These are phyloP conservation scores for Pseudevernia furfuracea DNA, from an alignment of 495 filamentous ascomycete species.

Conservation along the genomic window DNA sequence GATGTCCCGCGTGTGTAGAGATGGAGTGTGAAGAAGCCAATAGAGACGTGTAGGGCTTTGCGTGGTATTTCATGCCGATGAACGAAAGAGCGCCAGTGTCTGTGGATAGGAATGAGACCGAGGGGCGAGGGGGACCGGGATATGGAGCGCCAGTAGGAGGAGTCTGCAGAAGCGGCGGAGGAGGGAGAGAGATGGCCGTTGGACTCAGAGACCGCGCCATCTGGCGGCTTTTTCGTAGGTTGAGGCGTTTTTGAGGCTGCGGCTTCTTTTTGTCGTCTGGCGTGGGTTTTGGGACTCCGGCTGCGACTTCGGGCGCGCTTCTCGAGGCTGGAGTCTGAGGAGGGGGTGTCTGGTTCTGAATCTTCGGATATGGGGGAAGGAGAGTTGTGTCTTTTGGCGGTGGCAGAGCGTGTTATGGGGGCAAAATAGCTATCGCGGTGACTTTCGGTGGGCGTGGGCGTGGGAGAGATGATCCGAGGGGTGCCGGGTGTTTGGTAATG, in stretches of 20 bases:
- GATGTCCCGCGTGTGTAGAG: constrained; percentile 74
- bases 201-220: constrained; percentile 32
- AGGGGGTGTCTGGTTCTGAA: constrained; percentile 32
- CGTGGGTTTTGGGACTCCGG: constrained; percentile 33
- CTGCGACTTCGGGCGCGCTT: constrained; percentile 40
- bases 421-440: constrained; percentile 49
- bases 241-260: constrained; percentile 27
- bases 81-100: constrained; percentile 43
- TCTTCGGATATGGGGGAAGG: constrained; percentile 39
- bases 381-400: constrained; percentile 37
- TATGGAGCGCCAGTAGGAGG: constrained; percentile 67
- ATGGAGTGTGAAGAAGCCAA: constrained; percentile 83
- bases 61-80: constrained; percentile 46
- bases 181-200: constrained; percentile 71
- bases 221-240: constrained; percentile 27
- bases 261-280: constrained; percentile 32
- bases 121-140: constrained; percentile 85
- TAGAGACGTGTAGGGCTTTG: constrained; percentile 66
- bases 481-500: constrained; percentile 49
- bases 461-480: constrained; percentile 65
- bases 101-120: constrained; percentile 90
- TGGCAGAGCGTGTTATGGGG: constrained; percentile 56
- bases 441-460: constrained; percentile 54
- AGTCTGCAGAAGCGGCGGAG: constrained; percentile 43
- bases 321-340: constrained; percentile 36